Percentiles rank a stretch among this genome's conserved stretches.
phyloP scores from a whole-genome alignment of 2,329 filamentous ascomycete species.

The Davidsoniella eucalypti region DNA sequence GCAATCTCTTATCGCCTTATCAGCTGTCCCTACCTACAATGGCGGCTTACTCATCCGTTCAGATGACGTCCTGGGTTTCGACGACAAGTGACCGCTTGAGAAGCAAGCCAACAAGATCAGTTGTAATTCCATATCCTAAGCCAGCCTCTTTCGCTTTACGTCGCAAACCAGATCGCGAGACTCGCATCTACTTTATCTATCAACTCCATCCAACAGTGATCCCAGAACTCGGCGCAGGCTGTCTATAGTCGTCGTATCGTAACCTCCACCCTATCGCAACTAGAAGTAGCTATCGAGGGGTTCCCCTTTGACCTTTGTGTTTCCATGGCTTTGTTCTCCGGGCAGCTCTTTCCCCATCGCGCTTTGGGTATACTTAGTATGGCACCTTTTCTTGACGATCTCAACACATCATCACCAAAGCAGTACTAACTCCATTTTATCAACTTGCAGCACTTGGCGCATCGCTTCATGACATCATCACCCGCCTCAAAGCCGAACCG shows the following conservation, averaged over 20 bases:
- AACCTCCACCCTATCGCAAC: not conserved
- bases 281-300: not conserved
- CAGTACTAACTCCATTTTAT: too few relatives aligned
- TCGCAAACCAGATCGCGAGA: too few relatives aligned
- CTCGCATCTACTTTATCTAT: not conserved
- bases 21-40: not conserved
- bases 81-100: not conserved
- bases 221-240: not conserved
- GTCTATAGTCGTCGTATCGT: not conserved
- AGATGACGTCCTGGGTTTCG: conserved; percentile 7
- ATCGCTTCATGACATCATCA: conserved; percentile 78
- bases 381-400: not conserved
- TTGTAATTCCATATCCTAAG: too few relatives aligned
- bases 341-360: conserved; percentile 47
- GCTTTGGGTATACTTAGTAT: conserved; percentile 44
- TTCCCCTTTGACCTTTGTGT: not conserved
- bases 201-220: not conserved
- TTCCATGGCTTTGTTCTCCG: not conserved
- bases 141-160: too few relatives aligned
- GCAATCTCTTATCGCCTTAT: conserved; percentile 3
- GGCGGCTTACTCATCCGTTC: conserved; percentile 8
- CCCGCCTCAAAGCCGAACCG: conserved; percentile 74
- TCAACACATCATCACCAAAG: not conserved
- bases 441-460: conserved; percentile 56
- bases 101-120: not conserved